These are phyloP conservation scores for Isatis tinctoria DNA, from an alignment of 345 rosid species.

Conservation along the genomic window DNA sequence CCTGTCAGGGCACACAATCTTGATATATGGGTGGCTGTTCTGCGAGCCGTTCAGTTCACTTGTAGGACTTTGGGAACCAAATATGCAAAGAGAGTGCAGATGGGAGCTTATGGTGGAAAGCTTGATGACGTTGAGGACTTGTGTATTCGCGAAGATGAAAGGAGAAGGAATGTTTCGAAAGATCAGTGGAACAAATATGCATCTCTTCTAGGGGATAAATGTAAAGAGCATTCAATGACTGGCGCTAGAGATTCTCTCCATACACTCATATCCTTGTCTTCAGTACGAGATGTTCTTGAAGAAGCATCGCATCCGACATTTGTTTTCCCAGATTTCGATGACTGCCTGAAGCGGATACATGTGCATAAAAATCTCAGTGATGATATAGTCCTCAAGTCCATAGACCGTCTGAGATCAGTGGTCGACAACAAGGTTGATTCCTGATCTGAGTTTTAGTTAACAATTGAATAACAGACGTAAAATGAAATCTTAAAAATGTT, in stretches of 20 bases:
- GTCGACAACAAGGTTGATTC: neutral
- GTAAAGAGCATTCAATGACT: neutral
- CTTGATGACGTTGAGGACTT: neutral
- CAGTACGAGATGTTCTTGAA: constrained; percentile 18
- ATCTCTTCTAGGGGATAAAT: constrained; percentile 9
- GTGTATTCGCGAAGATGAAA: neutral
- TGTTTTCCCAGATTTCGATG: neutral
- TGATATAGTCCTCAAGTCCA: neutral
- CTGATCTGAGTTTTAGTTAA: neutral
- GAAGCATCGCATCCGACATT: neutral
- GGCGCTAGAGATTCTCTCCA: neutral
- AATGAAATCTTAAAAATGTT: neutral
- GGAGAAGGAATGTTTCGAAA: neutral
- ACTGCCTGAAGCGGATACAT: constrained; percentile 1
- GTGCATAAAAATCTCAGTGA: constrained; percentile 4
- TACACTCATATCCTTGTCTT: neutral
- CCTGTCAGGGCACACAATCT: constrained; percentile 11
- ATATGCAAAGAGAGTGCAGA: constrained; percentile 1
- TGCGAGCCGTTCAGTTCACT: constrained; percentile 19
- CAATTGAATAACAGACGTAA: neutral
- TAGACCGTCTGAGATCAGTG: neutral
- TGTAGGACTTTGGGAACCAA: constrained; percentile 11
- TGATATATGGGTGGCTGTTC: constrained; percentile 23
- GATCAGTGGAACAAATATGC: constrained; percentile 17
- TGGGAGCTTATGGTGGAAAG: neutral